phyloP scores from a whole-genome alignment of 129 eudicot genomes.

The Flaveria robusta region DNA sequence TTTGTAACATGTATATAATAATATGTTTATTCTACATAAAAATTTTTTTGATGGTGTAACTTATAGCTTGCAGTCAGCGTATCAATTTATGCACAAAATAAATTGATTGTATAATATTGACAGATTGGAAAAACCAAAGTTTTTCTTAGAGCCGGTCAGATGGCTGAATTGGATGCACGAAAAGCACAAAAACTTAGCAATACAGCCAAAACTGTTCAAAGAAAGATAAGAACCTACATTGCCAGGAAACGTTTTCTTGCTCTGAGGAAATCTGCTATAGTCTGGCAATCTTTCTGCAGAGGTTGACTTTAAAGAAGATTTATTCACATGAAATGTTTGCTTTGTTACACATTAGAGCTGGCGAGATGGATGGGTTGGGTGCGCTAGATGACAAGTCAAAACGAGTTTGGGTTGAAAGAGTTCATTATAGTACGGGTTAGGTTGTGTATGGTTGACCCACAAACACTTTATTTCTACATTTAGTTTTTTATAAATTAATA shows the following conservation, averaged over 20 bases:
- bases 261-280: slow-evolving; percentile 62
- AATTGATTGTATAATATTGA: slow-evolving; percentile 28
- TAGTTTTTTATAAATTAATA: not conserved
- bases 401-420: slow-evolving; percentile 1
- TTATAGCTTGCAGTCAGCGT: slow-evolving; percentile 16
- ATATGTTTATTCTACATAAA: not conserved
- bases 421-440: not conserved
- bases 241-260: slow-evolving; percentile 63
- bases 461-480: not conserved
- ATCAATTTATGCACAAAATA: slow-evolving; percentile 14
- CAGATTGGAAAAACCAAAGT: slow-evolving; percentile 95
- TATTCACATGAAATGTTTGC: slow-evolving; percentile 19
- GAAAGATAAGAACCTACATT: slow-evolving; percentile 68
- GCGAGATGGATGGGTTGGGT: not conserved
- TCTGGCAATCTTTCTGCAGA: slow-evolving; percentile 72
- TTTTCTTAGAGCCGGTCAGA: slow-evolving; percentile 96
- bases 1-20: slow-evolving; percentile 20
- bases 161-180: slow-evolving; percentile 91
- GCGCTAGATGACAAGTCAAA: not conserved
- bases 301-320: slow-evolving; percentile 44
- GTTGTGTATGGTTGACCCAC: not conserved
- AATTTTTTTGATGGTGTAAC: slow-evolving; percentile 17
- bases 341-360: slow-evolving; percentile 5
- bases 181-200: slow-evolving; percentile 74
- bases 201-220: slow-evolving; percentile 72